Evolutionary conservation across 192 early-diverging fungal genomes (phyloP), one percentile per base, ranked within the genome.

Genomic region (Fimicolochytrium jonesii): DNA sequence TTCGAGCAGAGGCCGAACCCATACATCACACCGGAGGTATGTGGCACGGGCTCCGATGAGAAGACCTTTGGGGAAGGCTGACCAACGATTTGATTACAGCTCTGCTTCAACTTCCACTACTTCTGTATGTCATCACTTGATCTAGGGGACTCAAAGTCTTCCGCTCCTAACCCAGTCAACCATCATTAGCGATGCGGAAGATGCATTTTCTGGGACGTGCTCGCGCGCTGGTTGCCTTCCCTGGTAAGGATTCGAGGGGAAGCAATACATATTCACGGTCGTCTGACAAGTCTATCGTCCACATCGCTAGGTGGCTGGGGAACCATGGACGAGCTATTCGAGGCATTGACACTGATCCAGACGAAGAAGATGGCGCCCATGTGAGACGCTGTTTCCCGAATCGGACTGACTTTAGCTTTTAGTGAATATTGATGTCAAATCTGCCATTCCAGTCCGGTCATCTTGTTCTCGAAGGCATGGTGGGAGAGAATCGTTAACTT

Each of bases 241-340:
- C 71, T 39, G 71, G 56, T 58, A 34, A 13, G 25, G 17, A 1
- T 50, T 13, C 26, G 13, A 23, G 13, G 13, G 11, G 48, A 17
- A 23, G 25, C 11, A 23, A 0, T n/a, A 50, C 1, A 0, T 1
- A 20, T 13, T 25, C 11, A n/a, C n/a, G n/a, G n/a, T n/a, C n/a
- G n/a, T n/a, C n/a, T n/a, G n/a, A n/a, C n/a, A n/a, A n/a, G n/a
- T n/a, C n/a, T n/a, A n/a, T n/a, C n/a, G n/a, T n/a, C n/a, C n/a
- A 13, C 11, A 50, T 23, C 23, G 48, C 13, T 42, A 50, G 48
- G 69, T 35, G 71, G 71, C 30, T 68, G 59, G 63, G 71, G 71
- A 3, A 72, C 71, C 17, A 30, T 72, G 60, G 71, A 73, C 51
- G 71, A 73, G 52, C 62, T 73, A 23, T 73, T 73, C 65, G 71